Evolutionary conservation across 164 flowering plant genomes (phyloP).

Genomic region (Sedum album): DNA sequence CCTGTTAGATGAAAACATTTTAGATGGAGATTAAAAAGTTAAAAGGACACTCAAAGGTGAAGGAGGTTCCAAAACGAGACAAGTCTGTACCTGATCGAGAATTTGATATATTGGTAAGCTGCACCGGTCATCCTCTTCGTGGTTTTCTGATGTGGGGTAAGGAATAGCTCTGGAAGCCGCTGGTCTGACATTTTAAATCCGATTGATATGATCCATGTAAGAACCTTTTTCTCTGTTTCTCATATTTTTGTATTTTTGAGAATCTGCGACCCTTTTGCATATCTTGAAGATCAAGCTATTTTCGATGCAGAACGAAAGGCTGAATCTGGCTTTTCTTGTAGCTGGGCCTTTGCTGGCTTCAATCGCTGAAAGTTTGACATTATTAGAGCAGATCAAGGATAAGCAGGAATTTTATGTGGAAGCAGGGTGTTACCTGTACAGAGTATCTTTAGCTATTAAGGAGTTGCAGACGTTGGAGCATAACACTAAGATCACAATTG

Average conservation of each 20-base stretch:
- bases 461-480: slow-evolving; percentile 33
- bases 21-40: neutral
- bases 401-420: slow-evolving; percentile 37
- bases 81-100: neutral
- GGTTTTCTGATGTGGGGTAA: neutral
- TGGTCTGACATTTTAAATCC: neutral
- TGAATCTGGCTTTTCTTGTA: neutral
- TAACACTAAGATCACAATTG: slow-evolving; percentile 24
- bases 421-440: slow-evolving; percentile 50
- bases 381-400: slow-evolving; percentile 20
- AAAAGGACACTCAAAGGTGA: neutral
- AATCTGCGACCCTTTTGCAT: too few species aligned
- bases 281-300: neutral
- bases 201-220: neutral
- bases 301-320: neutral
- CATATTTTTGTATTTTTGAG: too few species aligned
- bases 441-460: slow-evolving; percentile 40
- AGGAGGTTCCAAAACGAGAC: neutral
- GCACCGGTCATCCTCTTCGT: neutral
- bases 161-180: neutral
- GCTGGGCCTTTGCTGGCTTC: slow-evolving; percentile 30
- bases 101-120: too few species aligned
- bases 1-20: neutral
- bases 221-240: too few species aligned
- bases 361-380: slow-evolving; percentile 34